Evolutionary conservation across 768 basidiomycete genomes (phyloP).

Genomic region (Rickenella mellea): DNA sequence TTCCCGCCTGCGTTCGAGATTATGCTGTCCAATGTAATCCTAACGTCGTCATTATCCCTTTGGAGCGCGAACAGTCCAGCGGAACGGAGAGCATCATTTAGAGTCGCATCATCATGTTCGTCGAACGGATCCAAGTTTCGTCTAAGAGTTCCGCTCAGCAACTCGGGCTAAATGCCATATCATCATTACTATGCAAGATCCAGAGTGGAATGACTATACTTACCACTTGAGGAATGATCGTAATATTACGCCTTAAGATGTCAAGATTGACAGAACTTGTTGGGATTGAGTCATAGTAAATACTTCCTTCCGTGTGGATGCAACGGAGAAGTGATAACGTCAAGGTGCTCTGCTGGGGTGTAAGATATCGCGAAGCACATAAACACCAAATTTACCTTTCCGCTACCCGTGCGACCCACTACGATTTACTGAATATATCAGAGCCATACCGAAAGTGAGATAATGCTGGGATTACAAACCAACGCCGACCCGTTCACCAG

Average conservation of each 20-base stretch:
- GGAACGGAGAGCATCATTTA: constrained; percentile 39
- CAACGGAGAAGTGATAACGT: constrained; percentile 45
- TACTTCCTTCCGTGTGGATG: constrained; percentile 42
- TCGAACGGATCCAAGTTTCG: constrained; percentile 54
- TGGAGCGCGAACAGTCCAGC: constrained; percentile 37
- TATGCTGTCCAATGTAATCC: constrained; percentile 33
- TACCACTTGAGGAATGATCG: constrained; percentile 51
- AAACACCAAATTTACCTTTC: constrained; percentile 25
- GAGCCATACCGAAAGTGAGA: constrained; percentile 1
- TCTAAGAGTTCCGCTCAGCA: constrained; percentile 47
- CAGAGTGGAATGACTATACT: constrained; percentile 8
- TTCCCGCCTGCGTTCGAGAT: constrained; percentile 36
- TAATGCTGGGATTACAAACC: constrained; percentile 20
- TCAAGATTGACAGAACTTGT: constrained; percentile 42
- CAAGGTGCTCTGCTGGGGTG: constrained; percentile 30
- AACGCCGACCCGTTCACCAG: constrained; percentile 50
- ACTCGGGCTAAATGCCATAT: constrained; percentile 26
- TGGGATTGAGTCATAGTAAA: constrained; percentile 40
- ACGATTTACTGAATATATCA: background rate
- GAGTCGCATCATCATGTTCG: constrained; percentile 40
- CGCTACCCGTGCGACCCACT: constrained; percentile 55
- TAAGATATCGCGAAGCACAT: background rate
- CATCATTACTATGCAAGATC: background rate
- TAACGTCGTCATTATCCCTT: constrained; percentile 23
- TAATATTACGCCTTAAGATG: constrained; percentile 41